phyloP scores from a whole-genome alignment of 345 rosid species.

The Murraya paniculata region DNA sequence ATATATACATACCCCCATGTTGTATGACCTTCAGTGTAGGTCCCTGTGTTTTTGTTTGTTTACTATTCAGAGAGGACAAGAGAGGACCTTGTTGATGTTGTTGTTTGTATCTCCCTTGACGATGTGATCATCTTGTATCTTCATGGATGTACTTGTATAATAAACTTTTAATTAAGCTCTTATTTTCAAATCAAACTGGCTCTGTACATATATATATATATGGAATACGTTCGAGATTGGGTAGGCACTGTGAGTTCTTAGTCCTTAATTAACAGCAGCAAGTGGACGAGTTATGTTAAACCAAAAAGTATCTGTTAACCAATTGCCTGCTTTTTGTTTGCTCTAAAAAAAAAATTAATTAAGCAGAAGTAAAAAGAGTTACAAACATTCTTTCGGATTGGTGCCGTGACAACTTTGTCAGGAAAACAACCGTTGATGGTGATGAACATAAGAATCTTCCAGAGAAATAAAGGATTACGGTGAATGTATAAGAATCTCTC shows the following conservation, averaged over 20 bases:
- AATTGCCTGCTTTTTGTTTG: background rate
- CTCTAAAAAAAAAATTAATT: too few species aligned
- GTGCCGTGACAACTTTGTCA: background rate
- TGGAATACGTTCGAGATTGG: too few species aligned
- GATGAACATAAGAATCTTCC: slow-evolving; percentile 5
- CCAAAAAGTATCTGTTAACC: too few species aligned
- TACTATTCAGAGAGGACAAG: slow-evolving; percentile 22
- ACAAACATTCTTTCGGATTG: background rate
- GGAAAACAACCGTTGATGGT: background rate
- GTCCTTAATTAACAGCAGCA: background rate
- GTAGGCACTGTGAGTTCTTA: too few species aligned
- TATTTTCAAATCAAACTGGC: background rate
- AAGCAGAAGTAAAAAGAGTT: background rate
- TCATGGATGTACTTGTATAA: slow-evolving; percentile 37
- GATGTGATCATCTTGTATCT: slow-evolving; percentile 24
- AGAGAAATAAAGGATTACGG: background rate
- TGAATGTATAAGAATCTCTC: slow-evolving; percentile 3
- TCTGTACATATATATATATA: too few species aligned
- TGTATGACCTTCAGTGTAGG: slow-evolving; percentile 14
- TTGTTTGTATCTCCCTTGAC: slow-evolving; percentile 23
- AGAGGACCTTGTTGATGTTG: slow-evolving; percentile 11
- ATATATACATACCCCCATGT: background rate
- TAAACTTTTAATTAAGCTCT: slow-evolving; percentile 21
- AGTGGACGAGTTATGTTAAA: background rate
- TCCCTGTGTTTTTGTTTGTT: slow-evolving; percentile 29